phyloP scores from a whole-genome alignment of 2,329 filamentous ascomycete species.

The Teratosphaeria zuluensis region DNA sequence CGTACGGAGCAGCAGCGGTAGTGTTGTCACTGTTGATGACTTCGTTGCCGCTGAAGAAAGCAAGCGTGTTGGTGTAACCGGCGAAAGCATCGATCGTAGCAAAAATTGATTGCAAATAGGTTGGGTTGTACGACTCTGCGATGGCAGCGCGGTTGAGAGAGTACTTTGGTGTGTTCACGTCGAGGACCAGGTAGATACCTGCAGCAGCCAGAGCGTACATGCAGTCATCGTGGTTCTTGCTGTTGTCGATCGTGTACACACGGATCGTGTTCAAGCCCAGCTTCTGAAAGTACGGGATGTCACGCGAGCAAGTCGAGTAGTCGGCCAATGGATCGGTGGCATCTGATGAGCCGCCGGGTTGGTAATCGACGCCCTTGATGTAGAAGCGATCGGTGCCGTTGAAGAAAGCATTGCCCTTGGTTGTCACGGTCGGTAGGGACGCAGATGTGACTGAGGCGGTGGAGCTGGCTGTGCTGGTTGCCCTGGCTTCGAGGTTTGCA shows the following conservation, averaged over 20 bases:
- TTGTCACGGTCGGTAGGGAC: conserved; percentile 45
- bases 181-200: conserved; percentile 82
- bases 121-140: conserved; percentile 67
- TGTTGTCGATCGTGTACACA: conserved; percentile 90
- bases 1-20: conserved; percentile 55
- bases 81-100: conserved; percentile 76
- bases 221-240: conserved; percentile 66
- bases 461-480: conserved; percentile 12
- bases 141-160: conserved; percentile 70
- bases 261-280: conserved; percentile 82
- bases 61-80: conserved; percentile 73
- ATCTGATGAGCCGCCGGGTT: conserved; percentile 47
- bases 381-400: conserved; percentile 52
- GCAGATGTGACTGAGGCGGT: conserved; percentile 9
- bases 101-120: conserved; percentile 76
- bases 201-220: conserved; percentile 71
- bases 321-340: conserved; percentile 67
- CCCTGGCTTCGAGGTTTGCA: conserved; percentile 21
- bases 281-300: conserved; percentile 70
- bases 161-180: conserved; percentile 80
- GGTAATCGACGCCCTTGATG: conserved; percentile 47
- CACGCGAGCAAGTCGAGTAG: conserved; percentile 58
- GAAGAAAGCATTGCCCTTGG: conserved; percentile 53
- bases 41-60: conserved; percentile 74
- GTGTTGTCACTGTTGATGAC: conserved; percentile 54